Evolutionary conservation across 768 basidiomycete species (phyloP), one percentile per base, ranked within the genome.

Genomic region (Boletus pseudopeckii): DNA sequence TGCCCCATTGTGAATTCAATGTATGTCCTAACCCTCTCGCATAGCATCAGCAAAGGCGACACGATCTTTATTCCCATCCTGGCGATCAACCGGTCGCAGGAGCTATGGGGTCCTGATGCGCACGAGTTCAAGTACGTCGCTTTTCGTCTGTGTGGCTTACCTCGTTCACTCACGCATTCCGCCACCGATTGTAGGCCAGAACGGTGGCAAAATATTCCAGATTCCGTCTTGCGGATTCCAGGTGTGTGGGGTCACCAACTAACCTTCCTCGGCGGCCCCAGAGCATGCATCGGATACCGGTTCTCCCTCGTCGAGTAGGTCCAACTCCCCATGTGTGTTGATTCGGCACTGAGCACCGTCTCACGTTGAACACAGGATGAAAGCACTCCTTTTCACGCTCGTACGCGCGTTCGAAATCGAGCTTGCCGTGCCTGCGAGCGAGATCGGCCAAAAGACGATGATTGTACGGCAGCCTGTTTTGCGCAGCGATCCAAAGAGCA

Each of bases 241-340:
- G 82, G 85, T 1, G 75, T 87, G 0, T 86, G 80, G 78, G 75
- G 79, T 5, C 77, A 84, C 59, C 64, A 81, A 48, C 62, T 86
- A 34, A 76, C 80, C 0, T 89, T 89, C 75, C 62, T 85, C 3
- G 83, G 82, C 24, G 86, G 86, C 2, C 80, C 82, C 17, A 75
- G 78, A 30, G 77, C 84, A 7, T 89, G 86, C 58, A 87, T 88
- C 37, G 85, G 85, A 1, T 88, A 82, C 64, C 77, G 81, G 9
- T 86, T 88, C 62, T 75, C 86, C 22, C 64, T 86, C 20, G 68
- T 80, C 18, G 83, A 84, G 80, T 83, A 57, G 44, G 80, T 75
- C 34, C 6, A 9, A 22, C 39, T 30, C 20, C 38, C 17, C 20
- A 32, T 22, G n/a, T 33, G 30, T 14, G 8, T 14, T 0, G 7